Evolutionary conservation across 1,139 yeast species (phyloP), one percentile per base, ranked within the genome.

Genomic region (Kodamaea sp.): DNA sequence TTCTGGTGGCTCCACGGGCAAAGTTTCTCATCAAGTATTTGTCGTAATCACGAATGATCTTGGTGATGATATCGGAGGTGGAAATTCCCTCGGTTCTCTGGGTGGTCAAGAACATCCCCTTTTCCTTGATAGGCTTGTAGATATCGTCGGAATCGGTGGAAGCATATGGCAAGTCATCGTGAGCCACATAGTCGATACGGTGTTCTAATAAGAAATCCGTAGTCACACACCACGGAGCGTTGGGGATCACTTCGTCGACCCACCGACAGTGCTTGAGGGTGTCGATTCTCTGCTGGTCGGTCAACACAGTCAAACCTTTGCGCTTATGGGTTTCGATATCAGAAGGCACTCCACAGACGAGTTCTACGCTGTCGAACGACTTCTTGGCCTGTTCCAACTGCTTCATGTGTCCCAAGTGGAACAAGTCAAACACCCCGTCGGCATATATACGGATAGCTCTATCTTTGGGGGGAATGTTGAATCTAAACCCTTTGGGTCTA

Each of bases 71-170:
- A 59, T 92, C 97, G 26, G 96, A 85, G 1, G 98, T 92, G 9
- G 96, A 86, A 30, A 92, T 83, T 11, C 98, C 98, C 48, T 90
- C 96, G 0, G 98, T 92, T 58, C 98, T 77, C 63, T 92, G 98
- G 0, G 98, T 92, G 7, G 95, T 84, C 48, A 94, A 70, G 53
- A 92, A 92, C 83, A 78, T 86, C 2, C 98, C 98, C 56, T 70
- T 71, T 55, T 84, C 86, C 57, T 94, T 92, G 52, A 92, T 84
- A 9, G 97, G 96, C 57, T 78, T 81, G 64, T 92, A 92, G 36
- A 92, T 89, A 59, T 92, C 98, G 57, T 87, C 97, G 29, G 81
- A 73, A 41, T 83, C 96, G 11, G 78, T 79, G 19, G 94, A 82
- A 1, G 88, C 96, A 58, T 92, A 92, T 1, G 98, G 98, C 46